phyloP scores from a whole-genome alignment of 75 land plant genomes.

The Cunninghamia lanceolata region DNA sequence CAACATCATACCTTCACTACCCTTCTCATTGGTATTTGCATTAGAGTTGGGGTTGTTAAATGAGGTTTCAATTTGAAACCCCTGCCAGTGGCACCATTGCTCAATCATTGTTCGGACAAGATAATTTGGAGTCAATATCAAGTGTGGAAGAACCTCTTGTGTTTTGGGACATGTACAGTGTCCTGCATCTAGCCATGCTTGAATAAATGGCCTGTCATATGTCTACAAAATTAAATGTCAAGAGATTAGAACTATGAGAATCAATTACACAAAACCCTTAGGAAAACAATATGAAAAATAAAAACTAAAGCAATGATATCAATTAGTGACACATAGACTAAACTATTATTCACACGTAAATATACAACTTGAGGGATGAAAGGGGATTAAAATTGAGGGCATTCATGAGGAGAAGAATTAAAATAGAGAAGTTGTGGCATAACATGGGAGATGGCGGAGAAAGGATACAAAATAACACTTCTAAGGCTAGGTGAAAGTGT shows the following conservation, averaged over 20 bases:
- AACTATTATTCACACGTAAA: too few species aligned
- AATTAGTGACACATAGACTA: too few species aligned
- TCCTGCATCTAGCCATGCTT: slow-evolving; percentile 70
- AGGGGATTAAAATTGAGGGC: too few species aligned
- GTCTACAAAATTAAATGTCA: slow-evolving; percentile 43
- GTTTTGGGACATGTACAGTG: slow-evolving; percentile 73
- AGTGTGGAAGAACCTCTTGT: slow-evolving; percentile 63
- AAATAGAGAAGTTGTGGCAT: too few species aligned
- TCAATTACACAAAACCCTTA: too few species aligned
- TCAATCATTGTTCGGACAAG: slow-evolving; percentile 55
- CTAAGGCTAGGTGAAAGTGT: too few species aligned
- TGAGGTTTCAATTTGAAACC: slow-evolving; percentile 43
- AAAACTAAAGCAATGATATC: not conserved
- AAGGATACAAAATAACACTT: too few species aligned
- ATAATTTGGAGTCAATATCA: slow-evolving; percentile 61
- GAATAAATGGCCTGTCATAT: slow-evolving; percentile 69
- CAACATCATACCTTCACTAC: not conserved
- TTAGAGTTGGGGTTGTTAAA: not conserved
- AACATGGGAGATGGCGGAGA: too few species aligned
- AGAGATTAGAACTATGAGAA: too few species aligned
- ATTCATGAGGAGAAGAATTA: too few species aligned
- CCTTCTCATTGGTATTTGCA: not conserved
- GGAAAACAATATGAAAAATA: too few species aligned
- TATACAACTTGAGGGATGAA: too few species aligned
- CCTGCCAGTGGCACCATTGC: slow-evolving; percentile 63